These are phyloP conservation scores for Malus sylvestris DNA, from an alignment of 306 rosid genomes.

Conservation along the genomic window DNA sequence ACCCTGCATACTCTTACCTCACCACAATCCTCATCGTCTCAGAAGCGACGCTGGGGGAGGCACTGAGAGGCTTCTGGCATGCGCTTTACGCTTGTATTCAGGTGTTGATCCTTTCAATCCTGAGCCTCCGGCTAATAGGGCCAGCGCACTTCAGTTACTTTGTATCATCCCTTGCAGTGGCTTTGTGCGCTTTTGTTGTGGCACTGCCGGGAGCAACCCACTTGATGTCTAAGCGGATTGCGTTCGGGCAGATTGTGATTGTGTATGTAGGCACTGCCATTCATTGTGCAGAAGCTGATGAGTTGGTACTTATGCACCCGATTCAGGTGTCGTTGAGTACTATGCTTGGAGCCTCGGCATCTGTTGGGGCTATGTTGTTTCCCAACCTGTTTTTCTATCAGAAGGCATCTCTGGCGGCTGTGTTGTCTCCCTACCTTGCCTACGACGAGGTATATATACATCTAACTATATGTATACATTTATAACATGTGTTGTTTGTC, in stretches of 20 bases:
- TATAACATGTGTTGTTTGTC: not conserved
- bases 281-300: constrained; percentile 28
- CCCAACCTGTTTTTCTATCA: constrained; percentile 23
- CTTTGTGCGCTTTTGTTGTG: constrained; percentile 32
- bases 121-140: constrained; percentile 40
- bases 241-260: constrained; percentile 67
- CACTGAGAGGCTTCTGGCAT: constrained; percentile 53
- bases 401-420: constrained; percentile 30
- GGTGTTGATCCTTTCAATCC: constrained; percentile 23
- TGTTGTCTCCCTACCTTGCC: constrained; percentile 51
- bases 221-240: constrained; percentile 54
- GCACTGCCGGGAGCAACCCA: constrained; percentile 47
- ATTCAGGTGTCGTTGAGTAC: constrained; percentile 49
- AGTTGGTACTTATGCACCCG: constrained; percentile 24
- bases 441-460: constrained; percentile 31
- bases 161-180: constrained; percentile 39
- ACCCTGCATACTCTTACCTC: constrained; percentile 51
- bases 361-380: constrained; percentile 48
- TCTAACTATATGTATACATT: not conserved
- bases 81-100: constrained; percentile 36
- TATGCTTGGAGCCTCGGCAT: constrained; percentile 60
- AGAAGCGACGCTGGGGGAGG: constrained; percentile 55
- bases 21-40: constrained; percentile 52
- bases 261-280: constrained; percentile 53
- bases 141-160: constrained; percentile 20